Conservation (phyloP, 2,329 filamentous ascomycete genomes). For the Ophiostoma perfectum region DNA sequence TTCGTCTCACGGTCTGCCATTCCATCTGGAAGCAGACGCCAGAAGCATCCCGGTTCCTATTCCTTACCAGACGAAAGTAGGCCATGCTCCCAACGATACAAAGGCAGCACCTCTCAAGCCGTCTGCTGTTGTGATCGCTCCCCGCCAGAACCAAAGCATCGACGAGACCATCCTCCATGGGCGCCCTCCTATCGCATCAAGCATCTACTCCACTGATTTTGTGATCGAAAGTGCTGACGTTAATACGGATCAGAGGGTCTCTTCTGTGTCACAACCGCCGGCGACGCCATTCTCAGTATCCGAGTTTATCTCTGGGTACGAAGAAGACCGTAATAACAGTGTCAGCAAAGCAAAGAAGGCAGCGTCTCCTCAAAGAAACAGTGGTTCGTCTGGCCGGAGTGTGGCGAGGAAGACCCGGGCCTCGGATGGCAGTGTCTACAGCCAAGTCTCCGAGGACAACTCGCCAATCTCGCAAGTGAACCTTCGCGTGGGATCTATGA, state of each 20-base stretch:
- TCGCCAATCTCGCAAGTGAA: conserved; percentile 67
- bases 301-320: conserved; percentile 39
- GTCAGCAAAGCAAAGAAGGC: too few species aligned
- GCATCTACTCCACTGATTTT: conserved; percentile 52
- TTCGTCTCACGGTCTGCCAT: conserved; percentile 52
- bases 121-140: conserved; percentile 38
- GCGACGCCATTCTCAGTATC: conserved; percentile 41
- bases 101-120: conserved; percentile 40
- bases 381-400: conserved; percentile 31
- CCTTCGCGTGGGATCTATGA: conserved; percentile 72
- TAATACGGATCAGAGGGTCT: conserved; percentile 37
- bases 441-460: conserved; percentile 49
- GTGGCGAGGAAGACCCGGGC: conserved; percentile 28
- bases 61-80: background rate
- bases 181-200: conserved; percentile 31
- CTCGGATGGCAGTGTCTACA: conserved; percentile 44
- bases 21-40: conserved; percentile 46
- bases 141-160: conserved; percentile 11
- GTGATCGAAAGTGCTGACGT: conserved; percentile 48
- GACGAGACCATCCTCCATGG: background rate
- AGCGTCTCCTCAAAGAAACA: conserved; percentile 27
- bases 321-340: conserved; percentile 26
- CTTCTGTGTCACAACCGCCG: conserved; percentile 32
- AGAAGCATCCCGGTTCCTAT: background rate
- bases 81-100: background rate